Evolutionary conservation across 768 basidiomycete genomes (phyloP).

Genomic region (Russula sp.): DNA sequence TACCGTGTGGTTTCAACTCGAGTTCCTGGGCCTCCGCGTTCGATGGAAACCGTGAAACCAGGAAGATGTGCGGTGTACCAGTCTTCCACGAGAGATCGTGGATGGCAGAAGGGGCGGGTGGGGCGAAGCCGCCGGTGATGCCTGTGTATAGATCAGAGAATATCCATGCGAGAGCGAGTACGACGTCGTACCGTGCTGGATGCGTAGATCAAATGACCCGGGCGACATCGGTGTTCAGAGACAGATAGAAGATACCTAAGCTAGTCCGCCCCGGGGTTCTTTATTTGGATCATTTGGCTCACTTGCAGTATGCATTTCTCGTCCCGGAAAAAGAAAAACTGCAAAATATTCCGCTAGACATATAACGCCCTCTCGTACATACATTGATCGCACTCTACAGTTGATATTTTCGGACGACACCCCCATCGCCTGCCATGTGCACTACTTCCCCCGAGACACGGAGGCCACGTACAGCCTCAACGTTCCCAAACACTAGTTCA

Average conservation of each 20-base stretch:
- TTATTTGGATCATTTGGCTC: not conserved
- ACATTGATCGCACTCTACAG: conserved; percentile 11
- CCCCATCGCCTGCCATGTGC: conserved; percentile 22
- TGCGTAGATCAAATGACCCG: conserved; percentile 48
- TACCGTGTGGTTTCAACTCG: conserved; percentile 39
- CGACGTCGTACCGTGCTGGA: conserved; percentile 49
- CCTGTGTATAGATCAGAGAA: conserved; percentile 37
- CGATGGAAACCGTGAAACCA: conserved; percentile 45
- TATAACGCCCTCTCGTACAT: conserved; percentile 4
- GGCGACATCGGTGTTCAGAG: conserved; percentile 39
- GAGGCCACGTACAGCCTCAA: conserved; percentile 21
- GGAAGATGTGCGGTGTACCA: conserved; percentile 35
- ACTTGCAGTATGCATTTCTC: not conserved
- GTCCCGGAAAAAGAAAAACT: not conserved
- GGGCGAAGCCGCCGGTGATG: conserved; percentile 70
- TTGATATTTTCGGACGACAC: conserved; percentile 19
- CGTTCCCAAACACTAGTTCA: conserved; percentile 24
- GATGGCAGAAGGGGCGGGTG: conserved; percentile 54
- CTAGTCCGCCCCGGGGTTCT: not conserved
- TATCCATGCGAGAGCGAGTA: not conserved
- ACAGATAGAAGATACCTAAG: not conserved
- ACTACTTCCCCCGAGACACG: conserved; percentile 10
- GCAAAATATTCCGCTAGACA: not conserved
- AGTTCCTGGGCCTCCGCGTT: conserved; percentile 42
- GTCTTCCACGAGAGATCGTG: conserved; percentile 45